Conservation (phyloP, 2,329 filamentous ascomycete species). For the Colletotrichum tabaci region DNA sequence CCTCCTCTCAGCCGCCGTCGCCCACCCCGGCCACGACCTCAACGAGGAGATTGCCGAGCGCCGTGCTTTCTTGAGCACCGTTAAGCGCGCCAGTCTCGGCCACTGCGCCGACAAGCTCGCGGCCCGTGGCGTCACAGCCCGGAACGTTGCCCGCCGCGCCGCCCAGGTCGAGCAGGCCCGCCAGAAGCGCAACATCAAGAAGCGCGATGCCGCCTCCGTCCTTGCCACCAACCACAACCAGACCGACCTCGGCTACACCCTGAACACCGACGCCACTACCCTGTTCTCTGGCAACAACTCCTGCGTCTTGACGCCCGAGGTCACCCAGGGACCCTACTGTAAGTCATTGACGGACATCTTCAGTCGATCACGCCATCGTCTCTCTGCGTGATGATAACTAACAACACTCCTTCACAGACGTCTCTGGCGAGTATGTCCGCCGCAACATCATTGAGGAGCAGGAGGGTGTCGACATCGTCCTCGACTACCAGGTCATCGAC, state of each 20-base stretch:
- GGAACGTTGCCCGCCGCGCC: conserved; percentile 61
- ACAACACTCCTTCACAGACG: conserved; percentile 40
- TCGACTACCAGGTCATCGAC: conserved; percentile 62
- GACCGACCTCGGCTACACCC: conserved; percentile 50
- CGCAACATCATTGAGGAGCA: conserved; percentile 58
- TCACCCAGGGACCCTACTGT: conserved; percentile 65
- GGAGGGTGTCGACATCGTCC: conserved; percentile 55
- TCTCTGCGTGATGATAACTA: background rate
- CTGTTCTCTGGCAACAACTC: conserved; percentile 56
- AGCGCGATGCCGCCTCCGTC: conserved; percentile 50
- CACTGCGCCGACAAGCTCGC: conserved; percentile 64
- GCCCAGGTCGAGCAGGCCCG: conserved; percentile 59
- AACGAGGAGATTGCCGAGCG: conserved; percentile 65
- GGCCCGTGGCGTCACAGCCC: conserved; percentile 60
- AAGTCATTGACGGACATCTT: conserved; percentile 17
- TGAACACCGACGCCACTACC: conserved; percentile 47
- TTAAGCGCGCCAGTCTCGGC: conserved; percentile 58
- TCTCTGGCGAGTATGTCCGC: conserved; percentile 57
- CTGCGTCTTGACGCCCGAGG: conserved; percentile 63
- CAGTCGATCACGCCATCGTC: no score
- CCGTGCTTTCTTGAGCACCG: conserved; percentile 58
- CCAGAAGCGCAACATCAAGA: conserved; percentile 51
- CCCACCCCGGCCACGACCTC: conserved; percentile 66
- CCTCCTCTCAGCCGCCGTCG: conserved; percentile 44
- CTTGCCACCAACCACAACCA: conserved; percentile 55